Evolutionary conservation across 140 eudicot species (phyloP).

Genomic region (Oenanthe javanica): DNA sequence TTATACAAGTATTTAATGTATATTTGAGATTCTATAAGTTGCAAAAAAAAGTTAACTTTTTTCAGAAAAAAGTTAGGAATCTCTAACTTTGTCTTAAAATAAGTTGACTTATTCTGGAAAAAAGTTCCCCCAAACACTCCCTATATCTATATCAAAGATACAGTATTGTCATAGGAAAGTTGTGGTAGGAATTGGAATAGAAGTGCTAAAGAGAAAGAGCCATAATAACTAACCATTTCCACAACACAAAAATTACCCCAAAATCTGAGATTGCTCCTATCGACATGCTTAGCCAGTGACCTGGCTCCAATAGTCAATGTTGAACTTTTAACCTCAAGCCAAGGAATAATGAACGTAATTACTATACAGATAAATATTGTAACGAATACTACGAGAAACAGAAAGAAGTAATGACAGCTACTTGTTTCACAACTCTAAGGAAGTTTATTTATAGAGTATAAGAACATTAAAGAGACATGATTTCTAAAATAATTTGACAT

Average conservation of each 20-base stretch:
- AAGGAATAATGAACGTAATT: conserved; percentile 19
- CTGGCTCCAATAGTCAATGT: conserved; percentile 72
- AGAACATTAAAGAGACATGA: neutral
- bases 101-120: no score
- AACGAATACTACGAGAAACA: neutral
- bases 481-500: no score
- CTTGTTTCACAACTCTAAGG: neutral
- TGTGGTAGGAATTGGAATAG: neutral
- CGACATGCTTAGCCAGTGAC: conserved; percentile 79
- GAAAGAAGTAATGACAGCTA: neutral
- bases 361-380: conserved; percentile 11
- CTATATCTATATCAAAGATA: neutral
- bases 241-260: conserved; percentile 56
- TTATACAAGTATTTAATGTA: no score
- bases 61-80: no score
- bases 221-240: conserved; percentile 62
- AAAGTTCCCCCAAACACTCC: no score
- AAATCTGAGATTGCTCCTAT: conserved; percentile 50
- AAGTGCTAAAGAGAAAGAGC: neutral
- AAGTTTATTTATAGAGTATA: neutral
- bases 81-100: no score
- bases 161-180: neutral
- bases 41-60: no score
- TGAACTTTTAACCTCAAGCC: conserved; percentile 65
- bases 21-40: no score